A percentile compares a stretch with the other conserved stretches of the same genome.
Conservation (phyloP, 495 filamentous ascomycete genomes). For the Podospora pseudoanserina region DNA sequence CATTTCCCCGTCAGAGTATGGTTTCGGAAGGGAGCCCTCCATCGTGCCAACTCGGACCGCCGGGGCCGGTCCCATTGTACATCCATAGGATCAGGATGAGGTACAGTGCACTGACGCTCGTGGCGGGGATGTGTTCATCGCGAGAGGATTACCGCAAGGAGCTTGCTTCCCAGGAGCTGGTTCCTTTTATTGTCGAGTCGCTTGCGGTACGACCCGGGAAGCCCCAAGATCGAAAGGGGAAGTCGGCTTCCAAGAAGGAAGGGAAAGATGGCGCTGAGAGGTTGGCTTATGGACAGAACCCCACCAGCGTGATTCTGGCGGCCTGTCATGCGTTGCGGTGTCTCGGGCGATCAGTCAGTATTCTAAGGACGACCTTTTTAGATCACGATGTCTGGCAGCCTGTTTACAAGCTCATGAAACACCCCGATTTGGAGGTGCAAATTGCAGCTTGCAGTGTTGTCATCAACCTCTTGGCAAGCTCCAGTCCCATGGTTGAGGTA, state of each 20-base stretch:
- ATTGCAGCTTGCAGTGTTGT: slow-evolving; percentile 78
- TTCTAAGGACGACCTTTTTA: slow-evolving; percentile 78
- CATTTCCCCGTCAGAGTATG: slow-evolving; percentile 25
- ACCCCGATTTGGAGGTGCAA: slow-evolving; percentile 75
- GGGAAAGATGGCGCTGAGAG: slow-evolving; percentile 1
- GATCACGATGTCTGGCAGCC: slow-evolving; percentile 79
- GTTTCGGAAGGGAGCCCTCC: slow-evolving; percentile 22
- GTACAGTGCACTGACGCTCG: slow-evolving; percentile 70
- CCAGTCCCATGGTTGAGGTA: slow-evolving; percentile 87
- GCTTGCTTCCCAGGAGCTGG: slow-evolving; percentile 74
- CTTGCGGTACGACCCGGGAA: slow-evolving; percentile 57
- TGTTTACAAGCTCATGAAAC: slow-evolving; percentile 69
- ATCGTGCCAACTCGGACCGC: slow-evolving; percentile 51
- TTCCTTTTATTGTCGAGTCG: slow-evolving; percentile 79
- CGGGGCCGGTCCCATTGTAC: slow-evolving; percentile 59
- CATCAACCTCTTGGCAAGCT: slow-evolving; percentile 78
- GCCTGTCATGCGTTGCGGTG: slow-evolving; percentile 76
- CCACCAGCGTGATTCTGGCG: slow-evolving; percentile 67
- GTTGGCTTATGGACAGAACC: slow-evolving; percentile 42
- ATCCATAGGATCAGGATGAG: slow-evolving; percentile 73
- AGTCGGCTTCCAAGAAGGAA: slow-evolving; percentile 21
- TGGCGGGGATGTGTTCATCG: slow-evolving; percentile 72
- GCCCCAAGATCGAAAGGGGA: slow-evolving; percentile 29
- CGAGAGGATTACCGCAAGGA: slow-evolving; percentile 82
- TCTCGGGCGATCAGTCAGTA: slow-evolving; percentile 77